phyloP scores from a whole-genome alignment of 164 flowering plant genomes.

The Tinospora cordifolia region DNA sequence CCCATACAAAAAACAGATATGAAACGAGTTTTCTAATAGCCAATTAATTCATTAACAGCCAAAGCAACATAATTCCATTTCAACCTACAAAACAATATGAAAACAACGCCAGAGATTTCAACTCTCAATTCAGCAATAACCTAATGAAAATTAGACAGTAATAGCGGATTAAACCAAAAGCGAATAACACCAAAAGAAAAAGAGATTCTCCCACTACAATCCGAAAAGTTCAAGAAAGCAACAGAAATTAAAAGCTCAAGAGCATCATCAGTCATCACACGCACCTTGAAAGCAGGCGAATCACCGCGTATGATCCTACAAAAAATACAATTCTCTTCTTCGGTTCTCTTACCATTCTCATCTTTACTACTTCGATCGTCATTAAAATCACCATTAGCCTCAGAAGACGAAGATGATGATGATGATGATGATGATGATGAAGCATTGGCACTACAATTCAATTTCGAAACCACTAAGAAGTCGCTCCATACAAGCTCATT shows the following conservation, averaged over 20 bases:
- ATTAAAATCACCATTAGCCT: neutral
- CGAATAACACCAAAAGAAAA: neutral
- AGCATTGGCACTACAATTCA: neutral
- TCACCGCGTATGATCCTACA: conserved; percentile 68
- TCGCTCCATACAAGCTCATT: neutral
- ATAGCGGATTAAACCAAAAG: neutral
- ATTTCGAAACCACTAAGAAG: conserved; percentile 8
- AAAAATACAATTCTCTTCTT: conserved; percentile 45
- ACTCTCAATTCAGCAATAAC: neutral
- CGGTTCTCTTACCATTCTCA: neutral
- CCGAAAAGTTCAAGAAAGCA: neutral
- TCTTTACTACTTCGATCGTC: neutral
- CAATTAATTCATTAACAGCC: no score
- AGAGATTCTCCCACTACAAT: neutral
- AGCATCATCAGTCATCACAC: neutral
- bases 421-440: neutral
- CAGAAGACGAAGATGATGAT: neutral
- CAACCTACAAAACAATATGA: neutral
- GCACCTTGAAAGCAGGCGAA: conserved; percentile 65
- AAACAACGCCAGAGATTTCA: neutral
- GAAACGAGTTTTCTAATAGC: no score
- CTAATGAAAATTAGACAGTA: neutral
- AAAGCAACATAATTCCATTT: no score
- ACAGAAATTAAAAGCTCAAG: no score
- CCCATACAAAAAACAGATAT: no score